These are phyloP conservation scores for Emergomyces orientalis DNA, from an alignment of 2,329 filamentous ascomycete genomes.

Conservation along the genomic window DNA sequence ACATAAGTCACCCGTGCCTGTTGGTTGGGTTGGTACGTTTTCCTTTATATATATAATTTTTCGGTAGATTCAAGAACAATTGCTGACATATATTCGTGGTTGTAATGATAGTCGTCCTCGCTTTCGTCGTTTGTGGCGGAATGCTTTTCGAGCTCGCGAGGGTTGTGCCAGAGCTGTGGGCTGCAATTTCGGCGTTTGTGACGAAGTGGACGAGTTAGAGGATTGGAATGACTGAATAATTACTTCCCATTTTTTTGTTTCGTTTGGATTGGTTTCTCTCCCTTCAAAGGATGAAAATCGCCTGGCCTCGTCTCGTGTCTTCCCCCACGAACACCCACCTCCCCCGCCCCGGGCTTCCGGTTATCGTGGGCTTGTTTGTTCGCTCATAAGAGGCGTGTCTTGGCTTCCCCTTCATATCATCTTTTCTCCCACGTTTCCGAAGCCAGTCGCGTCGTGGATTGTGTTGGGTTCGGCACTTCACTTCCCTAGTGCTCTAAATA, in stretches of 20 bases:
- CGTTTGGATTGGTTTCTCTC: not conserved
- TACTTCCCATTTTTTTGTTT: not conserved
- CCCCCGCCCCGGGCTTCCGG: too few relatives aligned
- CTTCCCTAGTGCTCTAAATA: not conserved
- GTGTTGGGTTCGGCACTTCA: not conserved
- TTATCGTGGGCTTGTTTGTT: not conserved
- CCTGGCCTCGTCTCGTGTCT: not conserved
- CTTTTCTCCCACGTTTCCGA: not conserved
- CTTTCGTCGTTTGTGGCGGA: slow-evolving; percentile 55
- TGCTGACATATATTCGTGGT: slow-evolving; percentile 13
- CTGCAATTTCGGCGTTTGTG: slow-evolving; percentile 12
- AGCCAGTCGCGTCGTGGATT: not conserved
- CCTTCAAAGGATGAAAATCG: not conserved
- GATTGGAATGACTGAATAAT: not conserved
- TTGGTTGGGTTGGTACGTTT: slow-evolving; percentile 51
- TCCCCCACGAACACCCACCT: not conserved
- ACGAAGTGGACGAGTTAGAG: slow-evolving; percentile 15
- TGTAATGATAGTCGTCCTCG: slow-evolving; percentile 43
- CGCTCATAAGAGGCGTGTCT: not conserved
- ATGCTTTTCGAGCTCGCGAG: slow-evolving; percentile 49
- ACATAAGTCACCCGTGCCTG: slow-evolving; percentile 46
- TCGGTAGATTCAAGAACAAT: not conserved
- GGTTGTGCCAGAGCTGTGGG: slow-evolving; percentile 34
- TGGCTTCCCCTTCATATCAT: not conserved
- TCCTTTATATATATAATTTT: not conserved